Evolutionary conservation across 208 protist species (phyloP).

Genomic region (Vickermania ingenoplastis): DNA sequence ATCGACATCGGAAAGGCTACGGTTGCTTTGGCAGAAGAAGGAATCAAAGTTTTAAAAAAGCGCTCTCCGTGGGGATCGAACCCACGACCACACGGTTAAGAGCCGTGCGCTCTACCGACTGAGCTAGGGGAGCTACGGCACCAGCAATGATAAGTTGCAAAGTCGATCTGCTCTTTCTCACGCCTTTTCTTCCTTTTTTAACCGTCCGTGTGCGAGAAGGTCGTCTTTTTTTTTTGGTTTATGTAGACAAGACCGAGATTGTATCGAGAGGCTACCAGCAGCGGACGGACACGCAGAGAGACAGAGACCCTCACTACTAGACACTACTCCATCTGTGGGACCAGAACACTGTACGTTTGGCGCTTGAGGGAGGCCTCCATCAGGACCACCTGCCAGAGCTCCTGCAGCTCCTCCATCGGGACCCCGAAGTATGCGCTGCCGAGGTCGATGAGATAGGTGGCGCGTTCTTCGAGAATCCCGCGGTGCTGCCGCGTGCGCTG

Average conservation of each 20-base stretch:
- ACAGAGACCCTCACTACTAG: too few species aligned
- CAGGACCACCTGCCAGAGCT: constrained; percentile 56
- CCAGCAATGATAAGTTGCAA: too few species aligned
- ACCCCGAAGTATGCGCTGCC: constrained; percentile 28
- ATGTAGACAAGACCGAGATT: too few species aligned
- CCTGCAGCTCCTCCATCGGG: constrained; percentile 18
- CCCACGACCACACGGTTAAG: constrained; percentile 88
- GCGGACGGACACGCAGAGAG: too few species aligned
- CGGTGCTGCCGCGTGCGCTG: background rate
- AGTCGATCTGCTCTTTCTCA: too few species aligned
- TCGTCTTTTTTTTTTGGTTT: too few species aligned
- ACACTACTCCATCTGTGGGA: constrained; percentile 34
- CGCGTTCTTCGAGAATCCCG: background rate
- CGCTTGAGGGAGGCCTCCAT: constrained; percentile 47
- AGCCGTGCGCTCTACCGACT: constrained; percentile 84
- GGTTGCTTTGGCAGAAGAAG: too few species aligned
- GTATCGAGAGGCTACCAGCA: too few species aligned
- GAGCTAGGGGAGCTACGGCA: constrained; percentile 71
- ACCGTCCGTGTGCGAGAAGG: too few species aligned
- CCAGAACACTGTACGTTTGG: constrained; percentile 57
- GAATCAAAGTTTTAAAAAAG: too few species aligned
- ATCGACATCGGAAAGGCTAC: too few species aligned
- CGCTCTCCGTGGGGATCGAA: constrained; percentile 56
- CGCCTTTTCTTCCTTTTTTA: too few species aligned
- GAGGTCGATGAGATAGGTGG: constrained; percentile 17